Evolutionary conservation across 2,329 filamentous ascomycete genomes (phyloP), one percentile per base, ranked within the genome.

Genomic region (Sclerotinia subarctica): DNA sequence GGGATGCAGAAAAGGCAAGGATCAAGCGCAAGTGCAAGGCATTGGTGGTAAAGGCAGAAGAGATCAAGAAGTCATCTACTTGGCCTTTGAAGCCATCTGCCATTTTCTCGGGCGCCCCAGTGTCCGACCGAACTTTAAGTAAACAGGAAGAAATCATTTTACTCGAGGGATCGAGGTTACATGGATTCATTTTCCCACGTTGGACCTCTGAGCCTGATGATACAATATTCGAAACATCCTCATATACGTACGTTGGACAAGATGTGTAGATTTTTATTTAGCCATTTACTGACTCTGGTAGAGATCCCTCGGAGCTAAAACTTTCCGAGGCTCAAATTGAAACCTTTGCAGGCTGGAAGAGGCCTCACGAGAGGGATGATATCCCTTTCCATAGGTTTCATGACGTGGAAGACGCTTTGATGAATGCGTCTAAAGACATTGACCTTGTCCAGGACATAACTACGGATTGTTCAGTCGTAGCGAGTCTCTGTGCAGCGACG

Each of bases 381-480:
- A 21, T 38, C 4, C 47, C 52, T 21, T 35, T 62, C 32, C 59
- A 62, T 32, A n/a, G 19, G 24, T 11, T 24, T 26, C 24, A 47
- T 44, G 57, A 49, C 32, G 65, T 63, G 29, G 47, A 64, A 54
- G 76, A 76, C 3, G 68, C 82, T 19, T 80, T 85, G 15, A 91
- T 92, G 87, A 78, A 80, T 58, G 81, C 84, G 21, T 79, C 80
- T 8, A 80, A 83, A 11, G 83, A 85, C 19, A 88, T 91, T 70
- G 94, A 99, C 78, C 85, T 99, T 10, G 93, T 97, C 3, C 95
- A 99, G 79, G 95, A 99, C 78, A 88, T 96, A 69, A 94, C 94
- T 6, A 96, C 94, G 0, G 95, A 99, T 78, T 99, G 95, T 77
- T 98, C 95, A 1, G 94, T 99, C 4, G 94, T 99, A 38, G 95